Evolutionary conservation across 257 asterid genomes (phyloP).

Genomic region (Gynochthodes officinalis): DNA sequence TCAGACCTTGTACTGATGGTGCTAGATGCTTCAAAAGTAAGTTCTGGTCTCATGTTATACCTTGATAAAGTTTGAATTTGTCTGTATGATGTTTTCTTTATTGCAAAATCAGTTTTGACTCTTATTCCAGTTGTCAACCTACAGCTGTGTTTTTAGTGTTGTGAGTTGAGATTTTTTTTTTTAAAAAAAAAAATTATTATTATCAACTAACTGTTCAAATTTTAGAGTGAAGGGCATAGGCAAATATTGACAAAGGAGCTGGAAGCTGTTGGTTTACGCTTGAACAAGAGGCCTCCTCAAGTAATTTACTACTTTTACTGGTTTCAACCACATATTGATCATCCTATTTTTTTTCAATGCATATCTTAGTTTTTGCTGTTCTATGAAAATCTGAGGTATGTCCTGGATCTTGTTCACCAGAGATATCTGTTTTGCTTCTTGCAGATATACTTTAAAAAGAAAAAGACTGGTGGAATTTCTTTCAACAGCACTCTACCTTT

Average conservation of each 20-base stretch:
- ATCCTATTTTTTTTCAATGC: not conserved
- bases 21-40: constrained; percentile 69
- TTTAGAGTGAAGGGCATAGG: constrained; percentile 98
- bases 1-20: constrained; percentile 93
- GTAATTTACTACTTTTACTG: constrained; percentile 31
- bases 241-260: constrained; percentile 94
- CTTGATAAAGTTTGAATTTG: not conserved
- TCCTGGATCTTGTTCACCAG: not conserved
- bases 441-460: constrained; percentile 97
- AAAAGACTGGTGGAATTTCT: constrained; percentile 96
- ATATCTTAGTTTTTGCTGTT: not conserved
- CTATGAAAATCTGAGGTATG: not conserved
- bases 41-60: constrained; percentile 13
- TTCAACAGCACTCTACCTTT: constrained; percentile 82
- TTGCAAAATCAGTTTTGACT: not conserved
- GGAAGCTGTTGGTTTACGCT: constrained; percentile 98
- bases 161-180: not conserved
- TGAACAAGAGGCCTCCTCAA: constrained; percentile 94
- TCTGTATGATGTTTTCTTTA: not conserved
- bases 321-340: not conserved
- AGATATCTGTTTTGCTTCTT: constrained; percentile 20
- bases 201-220: constrained; percentile 26
- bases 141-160: not conserved
- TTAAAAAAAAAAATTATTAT: no score
- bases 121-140: not conserved